phyloP scores from a whole-genome alignment of 345 rosid species.

The Heritiera fomes region DNA sequence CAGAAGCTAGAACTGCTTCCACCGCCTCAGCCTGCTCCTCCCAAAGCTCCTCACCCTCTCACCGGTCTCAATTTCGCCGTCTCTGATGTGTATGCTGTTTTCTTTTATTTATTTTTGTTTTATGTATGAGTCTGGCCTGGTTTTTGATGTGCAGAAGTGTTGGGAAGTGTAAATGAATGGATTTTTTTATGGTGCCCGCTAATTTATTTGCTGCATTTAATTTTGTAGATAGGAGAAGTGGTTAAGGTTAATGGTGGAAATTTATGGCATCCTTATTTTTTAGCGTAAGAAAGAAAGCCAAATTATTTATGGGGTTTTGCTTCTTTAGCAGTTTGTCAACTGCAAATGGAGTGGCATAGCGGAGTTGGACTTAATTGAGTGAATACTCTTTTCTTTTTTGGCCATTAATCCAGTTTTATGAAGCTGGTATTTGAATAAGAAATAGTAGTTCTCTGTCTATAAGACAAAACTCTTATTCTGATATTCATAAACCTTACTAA shows the following conservation, averaged over 20 bases:
- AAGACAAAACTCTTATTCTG: background rate
- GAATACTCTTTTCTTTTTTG: background rate
- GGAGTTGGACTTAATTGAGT: background rate
- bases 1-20: slow-evolving; percentile 78
- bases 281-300: background rate
- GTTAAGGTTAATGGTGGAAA: background rate
- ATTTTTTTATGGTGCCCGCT: background rate
- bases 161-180: background rate
- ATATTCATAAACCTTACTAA: background rate
- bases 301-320: background rate
- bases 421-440: background rate
- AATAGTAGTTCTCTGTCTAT: background rate
- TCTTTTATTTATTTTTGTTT: background rate
- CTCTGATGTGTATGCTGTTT: slow-evolving; percentile 66
- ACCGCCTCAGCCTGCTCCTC: slow-evolving; percentile 98
- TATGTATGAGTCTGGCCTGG: background rate
- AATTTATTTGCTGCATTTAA: background rate
- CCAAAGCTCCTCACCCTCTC: slow-evolving; percentile 97
- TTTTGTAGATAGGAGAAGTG: background rate
- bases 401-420: background rate
- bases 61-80: slow-evolving; percentile 79
- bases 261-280: background rate
- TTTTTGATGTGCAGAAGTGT: background rate
- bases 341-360: background rate
- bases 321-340: background rate